Evolutionary conservation across 2,329 filamentous ascomycete species (phyloP).

Genomic region (Hirsutella minnesotensis): DNA sequence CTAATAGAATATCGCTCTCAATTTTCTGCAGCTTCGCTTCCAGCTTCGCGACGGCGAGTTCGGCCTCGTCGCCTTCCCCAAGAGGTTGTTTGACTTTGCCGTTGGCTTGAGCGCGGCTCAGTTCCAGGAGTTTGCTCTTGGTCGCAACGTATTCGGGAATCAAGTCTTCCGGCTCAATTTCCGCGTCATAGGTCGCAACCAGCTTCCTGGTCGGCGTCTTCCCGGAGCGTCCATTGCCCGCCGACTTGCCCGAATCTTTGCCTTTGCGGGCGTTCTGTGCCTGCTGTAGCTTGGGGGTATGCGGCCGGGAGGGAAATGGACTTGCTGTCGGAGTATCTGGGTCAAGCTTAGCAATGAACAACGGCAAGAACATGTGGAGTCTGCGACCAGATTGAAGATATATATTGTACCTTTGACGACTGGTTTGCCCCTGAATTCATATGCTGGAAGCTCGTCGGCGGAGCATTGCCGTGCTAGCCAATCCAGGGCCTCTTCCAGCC

Average conservation of each 20-base stretch:
- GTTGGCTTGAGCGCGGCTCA: slow-evolving; percentile 14
- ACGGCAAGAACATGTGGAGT: background rate
- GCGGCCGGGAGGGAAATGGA: slow-evolving; percentile 36
- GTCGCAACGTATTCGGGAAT: slow-evolving; percentile 67
- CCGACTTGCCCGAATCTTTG: slow-evolving; percentile 19
- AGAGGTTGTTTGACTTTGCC: slow-evolving; percentile 6
- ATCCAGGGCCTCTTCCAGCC: slow-evolving; percentile 76
- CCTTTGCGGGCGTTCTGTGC: slow-evolving; percentile 13
- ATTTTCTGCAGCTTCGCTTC: slow-evolving; percentile 65
- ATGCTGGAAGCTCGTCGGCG: slow-evolving; percentile 57
- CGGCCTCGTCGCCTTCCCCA: slow-evolving; percentile 11
- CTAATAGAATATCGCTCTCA: slow-evolving; percentile 67
- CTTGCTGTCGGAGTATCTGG: slow-evolving; percentile 38
- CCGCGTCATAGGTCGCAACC: slow-evolving; percentile 46
- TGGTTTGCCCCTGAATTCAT: slow-evolving; percentile 36
- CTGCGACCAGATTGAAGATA: too few relatives aligned
- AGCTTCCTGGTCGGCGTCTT: slow-evolving; percentile 27
- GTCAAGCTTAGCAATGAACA: slow-evolving; percentile 3
- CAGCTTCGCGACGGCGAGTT: slow-evolving; percentile 49
- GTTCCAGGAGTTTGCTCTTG: slow-evolving; percentile 54
- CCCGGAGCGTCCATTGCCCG: slow-evolving; percentile 9
- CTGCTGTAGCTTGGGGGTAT: slow-evolving; percentile 30
- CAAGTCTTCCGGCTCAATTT: slow-evolving; percentile 64
- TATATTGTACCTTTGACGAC: slow-evolving; percentile 24
- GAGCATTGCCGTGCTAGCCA: slow-evolving; percentile 76